Base-by-base conservation (phyloP, 2,329 filamentous ascomycete genomes). In the Pleoardoris graminearum region DNA sequence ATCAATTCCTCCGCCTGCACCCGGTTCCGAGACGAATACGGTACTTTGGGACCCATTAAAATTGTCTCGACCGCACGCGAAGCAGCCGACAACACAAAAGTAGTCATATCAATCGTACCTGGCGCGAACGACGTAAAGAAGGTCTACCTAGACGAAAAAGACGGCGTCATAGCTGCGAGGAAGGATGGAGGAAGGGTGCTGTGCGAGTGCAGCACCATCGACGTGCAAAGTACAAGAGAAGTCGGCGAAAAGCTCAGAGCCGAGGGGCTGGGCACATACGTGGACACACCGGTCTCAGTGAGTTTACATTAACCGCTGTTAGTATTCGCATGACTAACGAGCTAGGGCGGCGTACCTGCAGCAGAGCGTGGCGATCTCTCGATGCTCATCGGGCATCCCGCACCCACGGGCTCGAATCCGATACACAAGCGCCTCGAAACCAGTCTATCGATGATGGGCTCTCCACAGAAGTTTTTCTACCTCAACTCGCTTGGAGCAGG, bases 191-290 rank as follows among this genome's bases (percentile, higher is more conserved):
- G 57, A 14, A 58, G 67, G 11, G 51, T 71, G 8, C 38, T 69
- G 48, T 57, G 66, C 17, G 68, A 71, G 38, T 69, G 66, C 48
- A 71, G 68, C 49, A 71, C 68, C 1, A 70, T 70, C 22, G 67
- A 70, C 32, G 61, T 68, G 4, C 55, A 62, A 11, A 66, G 48
- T 11, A 68, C 67, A 3, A 45, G 62, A 29, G 62, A 64, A 37
- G 56, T 70, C 4, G 68, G 67, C 0, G 48, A 51, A 16, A 55
- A 35, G 22, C 22, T 70, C 7, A 52, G 44, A 14, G 39, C 54
- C 7, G 46, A 33, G 1, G 57, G 58, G 0, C 21, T 54, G 30
- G 67, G 67, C 0, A 59, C 47, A 2, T 71, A 70, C 43, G 62
- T 68, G 19, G 68, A 71, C 25, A 63, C 67, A 2, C 68, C 68